A percentile compares a stretch with the other conserved stretches of the same genome.
Evolutionary conservation across 306 rosid genomes (phyloP).

Genomic region (Malus asiatica): DNA sequence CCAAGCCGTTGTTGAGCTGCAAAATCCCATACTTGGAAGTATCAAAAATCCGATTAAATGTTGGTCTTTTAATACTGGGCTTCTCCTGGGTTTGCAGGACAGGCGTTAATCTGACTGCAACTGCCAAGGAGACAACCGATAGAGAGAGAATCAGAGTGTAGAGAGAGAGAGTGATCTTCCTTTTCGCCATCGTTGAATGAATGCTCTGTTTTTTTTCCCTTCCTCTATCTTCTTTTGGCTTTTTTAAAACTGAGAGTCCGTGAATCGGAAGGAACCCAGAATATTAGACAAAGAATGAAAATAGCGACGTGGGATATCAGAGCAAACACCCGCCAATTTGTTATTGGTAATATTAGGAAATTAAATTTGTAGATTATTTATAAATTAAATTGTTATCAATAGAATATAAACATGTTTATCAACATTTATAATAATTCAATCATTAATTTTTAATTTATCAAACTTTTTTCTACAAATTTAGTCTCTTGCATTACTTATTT

Average conservation of each 20-base stretch:
- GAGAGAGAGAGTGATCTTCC: slow-evolving; percentile 15
- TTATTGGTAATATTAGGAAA: not conserved
- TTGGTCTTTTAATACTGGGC: slow-evolving; percentile 39
- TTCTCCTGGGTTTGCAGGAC: slow-evolving; percentile 41
- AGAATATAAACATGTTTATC: too few relatives aligned
- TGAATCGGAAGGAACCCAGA: not conserved
- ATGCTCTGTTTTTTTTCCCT: not conserved
- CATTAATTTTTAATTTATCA: too few relatives aligned
- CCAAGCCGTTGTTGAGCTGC: slow-evolving; percentile 79
- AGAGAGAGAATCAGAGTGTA: slow-evolving; percentile 21
- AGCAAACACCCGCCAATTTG: not conserved
- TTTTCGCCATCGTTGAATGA: slow-evolving; percentile 41
- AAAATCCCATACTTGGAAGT: slow-evolving; percentile 70
- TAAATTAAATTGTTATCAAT: not conserved
- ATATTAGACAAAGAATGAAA: not conserved
- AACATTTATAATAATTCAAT: too few relatives aligned
- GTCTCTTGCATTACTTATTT: rapidly evolving
- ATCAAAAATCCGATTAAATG: slow-evolving; percentile 48
- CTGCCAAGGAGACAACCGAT: slow-evolving; percentile 19
- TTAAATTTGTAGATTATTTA: not conserved
- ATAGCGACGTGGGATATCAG: not conserved
- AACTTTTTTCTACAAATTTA: too few relatives aligned
- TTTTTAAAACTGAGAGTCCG: not conserved
- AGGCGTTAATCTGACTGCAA: slow-evolving; percentile 33
- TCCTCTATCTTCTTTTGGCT: not conserved